Evolutionary conservation across 495 filamentous ascomycete genomes (phyloP), one percentile per base, ranked within the genome.

Genomic region (Friedmanniomyces endolithicus): DNA sequence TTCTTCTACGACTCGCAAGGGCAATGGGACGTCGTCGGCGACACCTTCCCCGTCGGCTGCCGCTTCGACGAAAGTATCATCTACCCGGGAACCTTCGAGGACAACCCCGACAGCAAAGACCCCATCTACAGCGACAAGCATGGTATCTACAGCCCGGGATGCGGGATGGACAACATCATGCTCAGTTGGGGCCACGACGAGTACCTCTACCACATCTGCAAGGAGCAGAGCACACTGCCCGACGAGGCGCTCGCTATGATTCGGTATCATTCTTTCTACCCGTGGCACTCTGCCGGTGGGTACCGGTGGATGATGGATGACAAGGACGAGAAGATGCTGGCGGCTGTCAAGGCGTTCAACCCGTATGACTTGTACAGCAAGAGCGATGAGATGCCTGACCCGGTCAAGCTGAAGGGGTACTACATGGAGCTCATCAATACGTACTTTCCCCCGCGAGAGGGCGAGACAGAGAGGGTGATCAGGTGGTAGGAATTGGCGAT

Each of bases 321-420:
- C 35, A 79, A 87, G 49, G 88, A 95, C 62, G 72, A 80, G 68
- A 74, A 75, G 56, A 85, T 94, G 82, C 65, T 92, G 63, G 77
- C 77, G 55, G 87, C 87, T 25, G 88, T 92, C 25, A 76, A 76
- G 68, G 88, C 85, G 7, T 95, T 95, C 67, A 95, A 94, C 56
- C 87, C 86, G 2, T 95, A 94, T 57, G 88, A 95, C 65, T 57
- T 95, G 51, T 95, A 95, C 69, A 90, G 85, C 68, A 95, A 95
- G 81, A 89, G 83, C 55, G 88, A 95, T 61, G 83, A 79, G 9
- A 72, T 87, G 33, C 86, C 86, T 4, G 81, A 74, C 34, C 78
- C 83, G 0, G 86, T 87, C 63, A 80, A 83, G 61, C 68, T 89
- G 19, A 87, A 86, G 77, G 76, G 78, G 82, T 94, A 94, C 66